phyloP scores from a whole-genome alignment of 2,329 filamentous ascomycete species.

The Spiromastix sp. region DNA sequence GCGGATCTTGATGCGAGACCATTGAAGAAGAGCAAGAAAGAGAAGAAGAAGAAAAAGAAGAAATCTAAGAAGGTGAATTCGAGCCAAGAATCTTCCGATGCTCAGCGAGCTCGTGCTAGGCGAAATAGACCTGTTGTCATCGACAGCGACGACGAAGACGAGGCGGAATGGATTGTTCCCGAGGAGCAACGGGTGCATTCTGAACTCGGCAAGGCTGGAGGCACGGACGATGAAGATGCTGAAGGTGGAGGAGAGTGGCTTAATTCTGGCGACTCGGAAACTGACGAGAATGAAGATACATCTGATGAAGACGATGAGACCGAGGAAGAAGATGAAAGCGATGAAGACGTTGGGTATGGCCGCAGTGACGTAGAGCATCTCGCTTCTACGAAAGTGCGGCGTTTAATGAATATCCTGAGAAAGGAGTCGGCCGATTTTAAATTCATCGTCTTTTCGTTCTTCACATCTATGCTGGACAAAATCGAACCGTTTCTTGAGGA shows the following conservation, averaged over 20 bases:
- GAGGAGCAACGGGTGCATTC: slow-evolving; percentile 52
- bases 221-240: slow-evolving; percentile 75
- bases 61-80: slow-evolving; percentile 30
- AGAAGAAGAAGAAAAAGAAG: slow-evolving; percentile 30
- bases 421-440: slow-evolving; percentile 76
- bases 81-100: slow-evolving; percentile 10
- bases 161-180: slow-evolving; percentile 69
- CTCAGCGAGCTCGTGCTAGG: slow-evolving; percentile 18
- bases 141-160: slow-evolving; percentile 52
- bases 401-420: slow-evolving; percentile 69
- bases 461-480: slow-evolving; percentile 95
- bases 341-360: slow-evolving; percentile 23
- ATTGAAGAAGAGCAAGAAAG: slow-evolving; percentile 24
- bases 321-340: slow-evolving; percentile 28
- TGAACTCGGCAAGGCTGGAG: slow-evolving; percentile 67
- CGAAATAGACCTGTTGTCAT: slow-evolving; percentile 36
- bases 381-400: slow-evolving; percentile 79
- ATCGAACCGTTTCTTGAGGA: slow-evolving; percentile 80
- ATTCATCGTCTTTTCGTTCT: slow-evolving; percentile 97
- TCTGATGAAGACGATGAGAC: slow-evolving; percentile 28
- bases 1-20: slow-evolving; percentile 58
- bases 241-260: slow-evolving; percentile 79
- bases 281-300: slow-evolving; percentile 20
- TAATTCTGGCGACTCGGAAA: slow-evolving; percentile 58
- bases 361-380: slow-evolving; percentile 34